These are phyloP conservation scores for Penicillium sp. DNA, from an alignment of 2,329 filamentous ascomycete species.

Conservation along the genomic window DNA sequence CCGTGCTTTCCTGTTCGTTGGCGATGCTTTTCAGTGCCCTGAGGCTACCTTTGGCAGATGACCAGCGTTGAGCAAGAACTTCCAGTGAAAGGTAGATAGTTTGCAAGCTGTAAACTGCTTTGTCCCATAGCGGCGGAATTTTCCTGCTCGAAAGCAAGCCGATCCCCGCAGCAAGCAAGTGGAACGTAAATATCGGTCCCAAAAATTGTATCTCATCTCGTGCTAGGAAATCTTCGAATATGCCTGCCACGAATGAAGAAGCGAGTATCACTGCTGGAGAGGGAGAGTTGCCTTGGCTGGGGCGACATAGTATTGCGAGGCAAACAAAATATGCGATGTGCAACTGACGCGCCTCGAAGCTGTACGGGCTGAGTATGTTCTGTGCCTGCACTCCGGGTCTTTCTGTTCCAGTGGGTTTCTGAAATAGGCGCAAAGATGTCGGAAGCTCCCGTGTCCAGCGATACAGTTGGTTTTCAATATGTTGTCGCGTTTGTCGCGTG, in stretches of 20 bases:
- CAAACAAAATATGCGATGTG: slow-evolving; percentile 46
- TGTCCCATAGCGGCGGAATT: slow-evolving; percentile 25
- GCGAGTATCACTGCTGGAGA: slow-evolving; percentile 46
- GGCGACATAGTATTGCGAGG: slow-evolving; percentile 45
- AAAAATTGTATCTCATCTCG: slow-evolving; percentile 49
- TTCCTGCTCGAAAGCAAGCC: slow-evolving; percentile 41
- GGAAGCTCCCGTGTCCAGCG: slow-evolving; percentile 45
- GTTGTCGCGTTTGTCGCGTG: slow-evolving; percentile 27
- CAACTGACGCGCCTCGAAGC: slow-evolving; percentile 47
- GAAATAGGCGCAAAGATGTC: slow-evolving; percentile 31
- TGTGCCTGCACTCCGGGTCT: neutral
- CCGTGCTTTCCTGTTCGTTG: slow-evolving; percentile 19
- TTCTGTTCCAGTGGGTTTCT: neutral
- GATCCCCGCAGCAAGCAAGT: slow-evolving; percentile 38
- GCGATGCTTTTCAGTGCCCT: slow-evolving; percentile 31
- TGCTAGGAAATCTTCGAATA: slow-evolving; percentile 51
- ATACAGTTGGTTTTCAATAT: slow-evolving; percentile 33
- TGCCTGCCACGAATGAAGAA: slow-evolving; percentile 48
- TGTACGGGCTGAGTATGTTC: slow-evolving; percentile 23
- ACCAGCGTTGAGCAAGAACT: slow-evolving; percentile 33
- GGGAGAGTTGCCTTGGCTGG: slow-evolving; percentile 28
- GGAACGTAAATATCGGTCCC: slow-evolving; percentile 50
- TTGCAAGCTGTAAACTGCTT: slow-evolving; percentile 24
- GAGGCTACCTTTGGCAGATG: slow-evolving; percentile 33
- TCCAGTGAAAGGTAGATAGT: slow-evolving; percentile 31